A percentile compares a stretch with the other conserved stretches of the same genome.
These are phyloP conservation scores for Clarkia xantiana DNA, from an alignment of 345 rosid genomes.

Conservation along the genomic window DNA sequence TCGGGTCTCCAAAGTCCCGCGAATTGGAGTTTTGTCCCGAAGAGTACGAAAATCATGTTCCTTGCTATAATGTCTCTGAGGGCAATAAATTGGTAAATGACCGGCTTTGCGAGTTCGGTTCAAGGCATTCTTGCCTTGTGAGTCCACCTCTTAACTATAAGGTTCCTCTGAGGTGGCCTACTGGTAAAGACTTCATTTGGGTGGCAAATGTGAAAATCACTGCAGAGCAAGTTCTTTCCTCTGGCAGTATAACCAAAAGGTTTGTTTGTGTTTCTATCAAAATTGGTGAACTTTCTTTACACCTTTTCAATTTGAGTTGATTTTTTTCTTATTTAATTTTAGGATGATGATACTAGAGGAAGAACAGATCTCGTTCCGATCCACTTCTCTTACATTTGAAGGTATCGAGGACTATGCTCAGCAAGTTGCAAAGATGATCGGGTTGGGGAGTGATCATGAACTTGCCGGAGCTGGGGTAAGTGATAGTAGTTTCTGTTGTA, in stretches of 20 bases:
- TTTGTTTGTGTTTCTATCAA: conserved; percentile 8
- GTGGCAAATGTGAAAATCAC: conserved; percentile 72
- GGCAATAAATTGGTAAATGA: conserved; percentile 30
- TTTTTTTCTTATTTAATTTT: conserved; percentile 5
- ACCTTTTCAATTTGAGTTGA: background rate
- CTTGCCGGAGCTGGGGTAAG: conserved; percentile 87
- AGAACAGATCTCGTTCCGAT: conserved; percentile 88
- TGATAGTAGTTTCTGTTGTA: background rate
- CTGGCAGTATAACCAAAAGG: conserved; percentile 96
- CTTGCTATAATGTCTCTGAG: conserved; percentile 61
- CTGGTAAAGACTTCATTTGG: conserved; percentile 93
- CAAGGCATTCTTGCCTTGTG: conserved; percentile 46
- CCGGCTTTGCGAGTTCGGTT: conserved; percentile 46
- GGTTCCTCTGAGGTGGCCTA: conserved; percentile 95
- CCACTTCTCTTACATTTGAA: conserved; percentile 77
- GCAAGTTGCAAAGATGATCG: conserved; percentile 96
- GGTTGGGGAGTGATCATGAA: conserved; percentile 69
- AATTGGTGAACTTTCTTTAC: background rate
- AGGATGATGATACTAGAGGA: conserved; percentile 99
- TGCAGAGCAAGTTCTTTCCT: conserved; percentile 84
- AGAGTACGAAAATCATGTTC: conserved; percentile 63
- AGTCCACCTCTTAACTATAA: conserved; percentile 64
- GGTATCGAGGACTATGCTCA: conserved; percentile 96
- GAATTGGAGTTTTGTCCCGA: conserved; percentile 61
- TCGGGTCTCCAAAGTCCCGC: conserved; percentile 52